Evolutionary conservation across 2,329 filamentous ascomycete genomes (phyloP), one percentile per base, ranked within the genome.

Genomic region (Leptodontidium sp.): DNA sequence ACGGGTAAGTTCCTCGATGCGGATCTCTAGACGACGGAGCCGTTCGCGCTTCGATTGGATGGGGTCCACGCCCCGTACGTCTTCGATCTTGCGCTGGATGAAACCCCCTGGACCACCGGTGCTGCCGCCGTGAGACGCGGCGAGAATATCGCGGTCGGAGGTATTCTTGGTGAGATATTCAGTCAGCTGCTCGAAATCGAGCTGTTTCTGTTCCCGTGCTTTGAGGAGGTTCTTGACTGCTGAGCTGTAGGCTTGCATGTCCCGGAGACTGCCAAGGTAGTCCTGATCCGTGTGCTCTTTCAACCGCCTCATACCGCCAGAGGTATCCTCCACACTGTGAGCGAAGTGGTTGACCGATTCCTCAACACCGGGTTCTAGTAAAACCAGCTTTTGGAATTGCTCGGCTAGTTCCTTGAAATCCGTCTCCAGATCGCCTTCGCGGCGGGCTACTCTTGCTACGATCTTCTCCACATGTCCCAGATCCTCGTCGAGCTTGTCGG

Each of bases 31-130:
- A 81, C 96, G 97, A 68, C 96, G 90, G 63, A 95, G 87, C 38
- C 95, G 88, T 79, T 98, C 95, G 15, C 94, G 89, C 1, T 94
- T 90, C 15, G 91, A 90, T 77, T 97, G 93, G 79, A 98, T 96
- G 81, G 98, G 96, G 80, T 99, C 96, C 4, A 99, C 94, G 15
- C 96, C 96, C 21, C 96, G 90, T 71, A 98, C 94, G 78, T 99
- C 96, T 81, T 99, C 96, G 77, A 99, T 91, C 81, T 98, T 98
- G 79, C 91, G 91, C 55, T 94, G 91, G 74, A 99, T 87, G 83
- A 98, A 98, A 4, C 92, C 91, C 14, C 91, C 92, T 0, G 94
- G 92, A 0, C 94, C 94, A 6, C 90, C 89, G 72, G 93, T 84
- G 61, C 88, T 87, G 5, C 85, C 83, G 50, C 86, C 86, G 71